Base-by-base conservation (phyloP, 148 eudicot genomes). In the Suaeda aralocaspica region DNA sequence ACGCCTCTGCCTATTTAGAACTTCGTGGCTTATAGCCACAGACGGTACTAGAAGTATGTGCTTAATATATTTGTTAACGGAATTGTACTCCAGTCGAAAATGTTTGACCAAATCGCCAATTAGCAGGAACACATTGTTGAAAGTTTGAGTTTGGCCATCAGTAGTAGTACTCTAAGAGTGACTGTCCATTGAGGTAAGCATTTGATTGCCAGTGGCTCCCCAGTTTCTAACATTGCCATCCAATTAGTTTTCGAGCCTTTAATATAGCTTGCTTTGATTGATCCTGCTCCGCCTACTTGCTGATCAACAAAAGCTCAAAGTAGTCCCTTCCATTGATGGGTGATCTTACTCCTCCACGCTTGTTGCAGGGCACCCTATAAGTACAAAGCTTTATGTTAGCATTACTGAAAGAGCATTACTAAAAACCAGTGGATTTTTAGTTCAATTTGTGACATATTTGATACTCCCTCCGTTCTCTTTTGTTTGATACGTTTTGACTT, bases 141-240 rank as follows among this genome's bases (percentile, higher is more conserved):
- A 90, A 0, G 36, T 11, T 52, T 56, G 74, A 2, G 87, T 82
- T 34, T 70, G 71, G 62, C 94, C 94, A 75, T 88, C 96, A 0
- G 80, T 77, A 6, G 92, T 80, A 1, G 94, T 87, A 90, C 76
- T 70, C 29, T 81, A 76, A 92, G 90, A 0, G 98, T 90, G 42
- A 90, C 55, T 90, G 98, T 19, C 96, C 89, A n/a, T 85, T 78
- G 0, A 92, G 83, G 63, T 82, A 88, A 9, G 84, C 64, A 53
- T 78, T 77, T 8, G 96, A 87, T 72, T 92, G 98, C 96, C 96
- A 92, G 69, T 90, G 19, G 90, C 86, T 41, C 98, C 98, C 98
- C 98, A 90, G 59, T 92, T 92, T 34, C 90, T 84, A 96, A 86
- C 92, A 92, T 84, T 12, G 83, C 19, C 68, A 78, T 72, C 96